Conservation (phyloP, 2,329 filamentous ascomycete species). For the Aspergillus nomiae region DNA sequence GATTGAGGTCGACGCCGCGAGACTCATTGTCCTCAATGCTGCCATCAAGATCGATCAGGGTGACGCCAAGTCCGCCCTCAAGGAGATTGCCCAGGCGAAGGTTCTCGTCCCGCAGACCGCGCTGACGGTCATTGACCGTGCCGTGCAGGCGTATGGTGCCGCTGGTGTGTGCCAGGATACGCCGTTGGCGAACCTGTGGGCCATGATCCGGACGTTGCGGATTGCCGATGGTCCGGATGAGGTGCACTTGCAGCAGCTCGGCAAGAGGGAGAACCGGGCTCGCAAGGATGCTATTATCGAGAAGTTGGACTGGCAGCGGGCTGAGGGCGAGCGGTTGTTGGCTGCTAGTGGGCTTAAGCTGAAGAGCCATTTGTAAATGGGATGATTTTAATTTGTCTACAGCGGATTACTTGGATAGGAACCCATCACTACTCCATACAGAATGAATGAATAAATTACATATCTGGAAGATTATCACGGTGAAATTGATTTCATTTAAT, state of each 20-base stretch:
- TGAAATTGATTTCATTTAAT: conserved; percentile 2
- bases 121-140: conserved; percentile 87
- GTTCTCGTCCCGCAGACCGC: conserved; percentile 82
- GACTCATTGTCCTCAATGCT: conserved; percentile 88
- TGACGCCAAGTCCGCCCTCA: conserved; percentile 84
- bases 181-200: conserved; percentile 82
- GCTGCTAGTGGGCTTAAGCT: conserved; percentile 34
- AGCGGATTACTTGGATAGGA: background rate
- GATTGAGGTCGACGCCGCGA: conserved; percentile 90
- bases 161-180: conserved; percentile 94
- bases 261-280: conserved; percentile 58
- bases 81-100: conserved; percentile 95
- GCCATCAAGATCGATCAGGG: conserved; percentile 91
- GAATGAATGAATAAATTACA: background rate
- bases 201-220: conserved; percentile 75
- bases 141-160: conserved; percentile 88
- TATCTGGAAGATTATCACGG: background rate
- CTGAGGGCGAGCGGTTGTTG: conserved; percentile 41
- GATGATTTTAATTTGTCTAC: background rate
- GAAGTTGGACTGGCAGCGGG: conserved; percentile 47
- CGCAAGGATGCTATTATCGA: conserved; percentile 45
- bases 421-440: background rate
- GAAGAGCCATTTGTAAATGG: conserved; percentile 37
- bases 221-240: conserved; percentile 95
- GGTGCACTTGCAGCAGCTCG: conserved; percentile 71